A percentile compares a stretch with the other conserved stretches of the same genome.
These are phyloP conservation scores for Metschnikowia matae DNA, from an alignment of 805 yeast species.

Conservation along the genomic window DNA sequence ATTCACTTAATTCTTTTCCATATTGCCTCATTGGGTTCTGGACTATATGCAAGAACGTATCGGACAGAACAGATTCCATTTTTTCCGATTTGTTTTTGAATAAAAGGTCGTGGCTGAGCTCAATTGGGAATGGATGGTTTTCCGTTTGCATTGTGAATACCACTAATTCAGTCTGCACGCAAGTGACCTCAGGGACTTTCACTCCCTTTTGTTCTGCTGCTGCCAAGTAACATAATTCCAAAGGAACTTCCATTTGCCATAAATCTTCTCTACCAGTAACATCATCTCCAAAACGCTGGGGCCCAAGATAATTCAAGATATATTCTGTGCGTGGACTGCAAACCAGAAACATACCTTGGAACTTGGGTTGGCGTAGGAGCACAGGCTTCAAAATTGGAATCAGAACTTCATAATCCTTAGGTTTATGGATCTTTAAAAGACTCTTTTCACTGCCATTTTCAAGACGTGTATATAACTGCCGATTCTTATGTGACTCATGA, in stretches of 20 bases:
- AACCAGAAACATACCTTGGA: constrained; percentile 30
- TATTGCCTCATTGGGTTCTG: constrained; percentile 30
- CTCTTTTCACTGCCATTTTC: not conserved
- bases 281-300: constrained; percentile 16
- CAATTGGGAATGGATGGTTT: constrained; percentile 32
- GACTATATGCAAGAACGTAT: constrained; percentile 31
- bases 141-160: constrained; percentile 30
- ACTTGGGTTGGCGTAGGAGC: constrained; percentile 28
- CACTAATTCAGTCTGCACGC: constrained; percentile 28
- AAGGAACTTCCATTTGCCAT: constrained; percentile 26
- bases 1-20: constrained; percentile 25
- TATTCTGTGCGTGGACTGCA: constrained; percentile 31
- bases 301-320: constrained; percentile 22
- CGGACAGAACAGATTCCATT: constrained; percentile 14
- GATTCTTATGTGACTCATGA: constrained; percentile 9
- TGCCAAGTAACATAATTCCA: constrained; percentile 19
- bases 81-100: constrained; percentile 24
- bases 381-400: constrained; percentile 29
- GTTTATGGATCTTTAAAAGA: constrained; percentile 4
- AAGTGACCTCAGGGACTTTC: constrained; percentile 24
- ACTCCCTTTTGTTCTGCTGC: not conserved
- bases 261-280: constrained; percentile 5
- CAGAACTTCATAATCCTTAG: constrained; percentile 25
- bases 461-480: constrained; percentile 15
- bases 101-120: constrained; percentile 32